Evolutionary conservation across 176 grass and related monocot species (phyloP).

Genomic region (Ensete glaucum): DNA sequence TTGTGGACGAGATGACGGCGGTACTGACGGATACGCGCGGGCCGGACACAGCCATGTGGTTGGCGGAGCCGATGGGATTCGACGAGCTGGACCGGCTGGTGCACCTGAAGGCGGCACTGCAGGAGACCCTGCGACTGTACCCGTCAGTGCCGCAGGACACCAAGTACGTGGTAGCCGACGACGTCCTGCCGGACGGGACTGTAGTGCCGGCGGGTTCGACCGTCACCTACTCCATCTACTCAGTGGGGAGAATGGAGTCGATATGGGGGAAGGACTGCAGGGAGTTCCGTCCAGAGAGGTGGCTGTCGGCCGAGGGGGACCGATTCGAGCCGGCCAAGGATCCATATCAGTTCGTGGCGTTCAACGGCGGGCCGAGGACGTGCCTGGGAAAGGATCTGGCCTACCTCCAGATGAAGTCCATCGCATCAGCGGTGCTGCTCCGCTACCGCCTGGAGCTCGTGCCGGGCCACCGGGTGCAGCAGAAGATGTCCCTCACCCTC

Average conservation of each 20-base stretch:
- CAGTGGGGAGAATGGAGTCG: constrained; percentile 72
- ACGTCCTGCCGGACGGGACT: constrained; percentile 80
- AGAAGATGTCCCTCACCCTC: constrained; percentile 96
- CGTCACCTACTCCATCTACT: constrained; percentile 97
- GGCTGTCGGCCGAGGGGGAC: constrained; percentile 57
- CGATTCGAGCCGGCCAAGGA: constrained; percentile 69
- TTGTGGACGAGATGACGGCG: neutral
- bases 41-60: neutral
- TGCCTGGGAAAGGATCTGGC: constrained; percentile 96
- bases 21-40: neutral
- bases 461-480: constrained; percentile 74
- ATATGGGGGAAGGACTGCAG: constrained; percentile 87
- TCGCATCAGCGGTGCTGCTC: constrained; percentile 83
- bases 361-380: constrained; percentile 84
- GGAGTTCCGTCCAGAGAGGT: constrained; percentile 79
- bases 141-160: constrained; percentile 89
- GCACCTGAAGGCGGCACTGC: constrained; percentile 1
- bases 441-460: constrained; percentile 65
- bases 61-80: neutral
- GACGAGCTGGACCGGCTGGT: constrained; percentile 1
- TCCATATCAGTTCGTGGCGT: constrained; percentile 77
- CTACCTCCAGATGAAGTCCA: constrained; percentile 94
- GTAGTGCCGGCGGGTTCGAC: constrained; percentile 63
- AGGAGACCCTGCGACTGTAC: constrained; percentile 28
- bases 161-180: constrained; percentile 83